These are phyloP conservation scores for Chenopodium berlandieri DNA, from an alignment of 148 eudicot genomes.

Conservation along the genomic window DNA sequence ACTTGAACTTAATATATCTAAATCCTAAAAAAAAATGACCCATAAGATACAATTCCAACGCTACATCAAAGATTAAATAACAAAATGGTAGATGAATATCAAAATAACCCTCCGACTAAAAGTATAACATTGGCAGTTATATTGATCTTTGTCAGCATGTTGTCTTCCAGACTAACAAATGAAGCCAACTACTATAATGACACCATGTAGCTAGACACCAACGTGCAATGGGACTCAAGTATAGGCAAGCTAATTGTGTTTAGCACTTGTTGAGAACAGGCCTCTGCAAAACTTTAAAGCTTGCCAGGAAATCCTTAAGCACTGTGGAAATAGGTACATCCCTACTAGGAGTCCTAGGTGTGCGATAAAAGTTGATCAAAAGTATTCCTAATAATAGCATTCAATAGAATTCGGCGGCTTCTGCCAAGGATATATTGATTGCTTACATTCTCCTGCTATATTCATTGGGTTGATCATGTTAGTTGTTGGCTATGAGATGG, in stretches of 20 bases:
- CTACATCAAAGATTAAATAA: no score
- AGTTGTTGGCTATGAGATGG: neutral
- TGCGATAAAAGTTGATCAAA: neutral
- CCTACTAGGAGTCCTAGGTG: neutral
- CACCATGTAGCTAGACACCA: conserved; percentile 5
- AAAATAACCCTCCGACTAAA: no score
- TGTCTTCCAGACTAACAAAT: no score
- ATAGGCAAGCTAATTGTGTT: no score
- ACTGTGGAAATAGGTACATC: neutral
- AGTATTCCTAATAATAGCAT: no score
- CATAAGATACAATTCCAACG: no score
- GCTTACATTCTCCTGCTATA: neutral
- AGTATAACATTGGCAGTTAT: no score
- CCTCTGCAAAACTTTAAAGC: neutral
- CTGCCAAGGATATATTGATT: neutral
- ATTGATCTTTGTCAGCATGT: no score
- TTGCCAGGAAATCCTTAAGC: neutral
- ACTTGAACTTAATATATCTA: no score
- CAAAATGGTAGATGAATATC: no score
- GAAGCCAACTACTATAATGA: no score
- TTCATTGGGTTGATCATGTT: neutral
- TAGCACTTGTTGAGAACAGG: neutral
- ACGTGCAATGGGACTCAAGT: neutral
- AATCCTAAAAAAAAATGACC: no score
- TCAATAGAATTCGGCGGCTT: neutral